Evolutionary conservation across 78 protist species (phyloP).

Genomic region (Cavenderia fasciculata): DNA sequence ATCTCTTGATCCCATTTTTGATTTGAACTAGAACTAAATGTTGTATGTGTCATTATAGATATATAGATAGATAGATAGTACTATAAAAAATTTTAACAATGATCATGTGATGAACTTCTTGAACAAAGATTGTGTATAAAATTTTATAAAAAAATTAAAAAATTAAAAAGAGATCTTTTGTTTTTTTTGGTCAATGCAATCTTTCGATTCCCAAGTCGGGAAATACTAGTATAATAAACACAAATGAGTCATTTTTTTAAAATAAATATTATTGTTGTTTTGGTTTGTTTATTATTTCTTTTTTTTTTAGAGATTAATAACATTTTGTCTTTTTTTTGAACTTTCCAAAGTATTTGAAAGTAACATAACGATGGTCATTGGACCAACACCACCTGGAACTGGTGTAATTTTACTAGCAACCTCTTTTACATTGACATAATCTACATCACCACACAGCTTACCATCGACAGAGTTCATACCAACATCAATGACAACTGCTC

Average conservation of each 20-base stretch:
- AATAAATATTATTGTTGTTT: background rate
- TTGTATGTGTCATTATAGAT: slow-evolving; percentile 6
- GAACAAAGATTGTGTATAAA: too few relatives aligned
- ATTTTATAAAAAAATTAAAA: too few relatives aligned
- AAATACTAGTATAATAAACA: too few relatives aligned
- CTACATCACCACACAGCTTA: slow-evolving; percentile 92
- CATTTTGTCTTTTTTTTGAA: slow-evolving; percentile 38
- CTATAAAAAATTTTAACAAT: too few relatives aligned
- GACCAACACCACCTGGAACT: slow-evolving; percentile 99
- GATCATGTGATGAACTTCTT: too few relatives aligned
- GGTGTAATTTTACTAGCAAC: slow-evolving; percentile 96
- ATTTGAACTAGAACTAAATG: background rate
- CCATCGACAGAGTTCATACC: slow-evolving; percentile 90
- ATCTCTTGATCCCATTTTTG: slow-evolving; percentile 61
- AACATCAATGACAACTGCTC: slow-evolving; percentile 95
- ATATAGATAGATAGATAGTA: background rate
- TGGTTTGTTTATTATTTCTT: too few relatives aligned
- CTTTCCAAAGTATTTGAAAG: slow-evolving; percentile 65
- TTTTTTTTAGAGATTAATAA: background rate
- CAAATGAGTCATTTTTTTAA: background rate
- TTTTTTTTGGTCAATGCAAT: too few relatives aligned
- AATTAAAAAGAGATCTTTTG: too few relatives aligned
- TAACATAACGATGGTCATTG: slow-evolving; percentile 94
- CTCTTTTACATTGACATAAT: slow-evolving; percentile 24
- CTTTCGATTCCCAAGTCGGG: too few relatives aligned